Base-by-base conservation (phyloP, 495 filamentous ascomycete genomes). In the Thermochaetoides thermophila region DNA sequence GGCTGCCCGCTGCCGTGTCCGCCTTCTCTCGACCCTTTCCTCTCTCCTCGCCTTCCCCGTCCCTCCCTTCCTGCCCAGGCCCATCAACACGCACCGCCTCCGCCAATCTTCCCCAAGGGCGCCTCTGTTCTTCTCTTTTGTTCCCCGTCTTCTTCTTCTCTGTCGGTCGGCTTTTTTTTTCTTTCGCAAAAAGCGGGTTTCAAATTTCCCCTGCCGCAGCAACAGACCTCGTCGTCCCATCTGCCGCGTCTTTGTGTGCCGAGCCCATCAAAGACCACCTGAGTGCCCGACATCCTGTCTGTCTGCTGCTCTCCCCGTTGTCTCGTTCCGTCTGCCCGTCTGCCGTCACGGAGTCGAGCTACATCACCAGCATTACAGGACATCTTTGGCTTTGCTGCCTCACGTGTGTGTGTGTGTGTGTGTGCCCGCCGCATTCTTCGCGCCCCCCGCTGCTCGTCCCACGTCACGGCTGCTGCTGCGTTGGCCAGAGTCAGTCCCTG, bases 101-200 rank as follows among this genome's bases (percentile, higher is more conserved):
- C 45, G 52, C 40, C 52, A 55, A 55, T 20, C 27, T 36, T 45
- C 50, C 52, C 47, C 36, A 21, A 39, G 47, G 52, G 49, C 49
- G 47, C 50, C 48, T 45, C 45, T 53, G 42, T 53, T 55, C 49
- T 53, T 55, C 49, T 50, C 42, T 52, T 46, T 32, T 43, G 42
- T 46, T n/a, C 46, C 39, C 39, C 42, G 31, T 26, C 18, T 32
- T 17, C 16, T 4, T 23, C 20, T 21, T 50, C 45, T 35, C 37
- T 38, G 38, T 40, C 39, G 40, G 40, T 49, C 39, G 48, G 39
- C 39, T 48, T 45, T 36, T 28, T 46, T 34, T 40, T 48, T n/a
- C n/a, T n/a, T n/a, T n/a, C n/a, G n/a, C n/a, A n/a, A n/a, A n/a
- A n/a, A n/a, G n/a, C n/a, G n/a, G n/a, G n/a, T n/a, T n/a, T 44